A percentile compares a stretch with the other conserved stretches of the same genome.
Conservation (phyloP, 257 asterid species). For the Jacaranda mimosifolia region DNA sequence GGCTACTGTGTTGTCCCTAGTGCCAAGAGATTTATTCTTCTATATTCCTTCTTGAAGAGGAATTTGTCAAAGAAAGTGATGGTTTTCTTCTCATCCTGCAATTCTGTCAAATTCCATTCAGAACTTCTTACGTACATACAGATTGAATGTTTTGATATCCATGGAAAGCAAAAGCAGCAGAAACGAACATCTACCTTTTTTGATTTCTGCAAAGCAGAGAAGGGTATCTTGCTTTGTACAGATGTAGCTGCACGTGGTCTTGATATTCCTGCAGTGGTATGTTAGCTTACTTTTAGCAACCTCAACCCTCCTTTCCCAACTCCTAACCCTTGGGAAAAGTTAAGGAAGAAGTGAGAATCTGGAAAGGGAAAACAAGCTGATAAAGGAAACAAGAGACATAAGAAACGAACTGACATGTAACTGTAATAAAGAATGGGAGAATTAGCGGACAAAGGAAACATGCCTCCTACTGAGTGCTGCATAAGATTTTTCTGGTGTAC, state of each 20-base stretch:
- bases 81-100: conserved; percentile 98
- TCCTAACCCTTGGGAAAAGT: neutral
- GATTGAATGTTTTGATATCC: conserved; percentile 80
- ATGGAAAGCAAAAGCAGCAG: conserved; percentile 96
- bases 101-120: conserved; percentile 86
- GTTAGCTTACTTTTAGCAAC: conserved; percentile 31
- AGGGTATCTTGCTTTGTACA: conserved; percentile 89
- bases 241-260: conserved; percentile 99
- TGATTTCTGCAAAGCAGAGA: conserved; percentile 84
- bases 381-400: neutral
- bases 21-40: conserved; percentile 83
- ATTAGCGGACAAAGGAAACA: too few relatives aligned
- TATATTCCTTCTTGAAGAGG: conserved; percentile 91
- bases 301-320: neutral
- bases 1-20: conserved; percentile 92
- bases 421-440: neutral
- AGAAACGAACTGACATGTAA: neutral
- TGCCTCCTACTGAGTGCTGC: neutral
- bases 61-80: conserved; percentile 90
- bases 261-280: conserved; percentile 98
- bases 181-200: conserved; percentile 86
- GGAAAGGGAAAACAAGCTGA: conserved; percentile 6
- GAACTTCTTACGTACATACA: conserved; percentile 83
- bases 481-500: neutral
- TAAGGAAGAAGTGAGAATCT: neutral